Evolutionary conservation across 2,329 filamentous ascomycete genomes (phyloP).

Genomic region (Alternaria infectoria): DNA sequence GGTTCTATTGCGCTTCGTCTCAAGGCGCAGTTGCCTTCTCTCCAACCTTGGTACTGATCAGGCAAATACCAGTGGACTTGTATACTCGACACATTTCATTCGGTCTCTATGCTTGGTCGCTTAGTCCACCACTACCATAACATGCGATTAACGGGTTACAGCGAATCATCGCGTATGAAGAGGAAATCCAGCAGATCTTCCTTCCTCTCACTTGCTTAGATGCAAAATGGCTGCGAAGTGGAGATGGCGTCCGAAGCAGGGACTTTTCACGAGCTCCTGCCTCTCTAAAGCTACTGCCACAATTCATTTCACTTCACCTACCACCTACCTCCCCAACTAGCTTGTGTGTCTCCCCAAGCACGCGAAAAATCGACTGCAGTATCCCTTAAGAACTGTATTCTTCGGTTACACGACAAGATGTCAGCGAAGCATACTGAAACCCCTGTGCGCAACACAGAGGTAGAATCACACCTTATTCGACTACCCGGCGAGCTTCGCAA

Average conservation of each 20-base stretch:
- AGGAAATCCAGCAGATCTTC: not conserved
- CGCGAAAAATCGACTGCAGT: not conserved
- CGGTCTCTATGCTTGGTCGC: not conserved
- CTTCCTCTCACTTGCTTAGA: not conserved
- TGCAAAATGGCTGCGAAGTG: not conserved
- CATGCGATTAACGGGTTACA: not conserved
- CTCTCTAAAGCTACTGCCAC: not conserved
- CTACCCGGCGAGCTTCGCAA: constrained; percentile 8
- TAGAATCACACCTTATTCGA: not conserved
- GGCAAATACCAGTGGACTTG: not conserved
- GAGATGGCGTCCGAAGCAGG: not conserved
- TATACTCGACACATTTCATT: not conserved
- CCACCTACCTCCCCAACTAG: not conserved
- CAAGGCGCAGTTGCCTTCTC: not conserved
- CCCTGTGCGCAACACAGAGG: not conserved
- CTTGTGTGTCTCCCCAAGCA: not conserved
- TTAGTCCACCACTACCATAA: not conserved
- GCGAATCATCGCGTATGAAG: not conserved
- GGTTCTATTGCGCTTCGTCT: not conserved
- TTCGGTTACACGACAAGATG: not conserved
- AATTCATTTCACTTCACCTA: not conserved
- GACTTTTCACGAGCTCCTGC: not conserved
- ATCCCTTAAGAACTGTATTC: not conserved
- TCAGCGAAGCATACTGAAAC: not conserved
- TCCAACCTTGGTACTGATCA: not conserved